Evolutionary conservation across 2,329 filamentous ascomycete genomes (phyloP), one percentile per base, ranked within the genome.

Genomic region (Madurella mycetomatis): DNA sequence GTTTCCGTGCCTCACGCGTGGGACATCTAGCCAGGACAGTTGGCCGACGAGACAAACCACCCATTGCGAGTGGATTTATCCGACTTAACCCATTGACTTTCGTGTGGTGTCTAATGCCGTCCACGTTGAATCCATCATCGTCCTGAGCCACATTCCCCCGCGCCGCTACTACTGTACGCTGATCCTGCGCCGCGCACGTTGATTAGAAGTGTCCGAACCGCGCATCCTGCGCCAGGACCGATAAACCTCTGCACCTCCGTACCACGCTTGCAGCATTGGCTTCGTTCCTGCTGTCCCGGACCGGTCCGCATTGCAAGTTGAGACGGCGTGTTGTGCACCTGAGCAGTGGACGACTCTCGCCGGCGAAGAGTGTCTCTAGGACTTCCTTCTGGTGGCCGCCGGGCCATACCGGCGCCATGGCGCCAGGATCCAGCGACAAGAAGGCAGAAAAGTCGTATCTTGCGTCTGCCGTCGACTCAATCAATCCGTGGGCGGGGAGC

Each of bases 361-460:
- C 17, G 15, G 17, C 31, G 4, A 56, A 30, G 17, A 12, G 41
- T 25, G 44, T 40, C 30, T 30, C 49, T 40, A 51, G 50, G 41
- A 13, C 45, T 16, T 34, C 34, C 16, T 55, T 57, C 55, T 58
- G 60, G 49, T 62, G 65, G 64, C 65, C 62, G 16, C 42, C 44
- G 13, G 56, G 60, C 55, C 56, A 51, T 53, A 50, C 58, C 53
- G 56, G 51, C 19, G 62, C 44, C 16, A 77, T 76, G 75, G 67
- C 72, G 41, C 65, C 72, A 39, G 64, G 61, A 41, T 55, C 67
- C 40, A 65, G 62, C 43, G 76, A 78, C 37, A 80, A 76, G 68
- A 82, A 79, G 68, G 57, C 69, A 34, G 82, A 84, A 65, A 84
- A 77, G 68, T 82, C 80, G 2, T 84, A 84, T 62, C 68, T 84